Conservation (phyloP, 2,329 filamentous ascomycete species). For the Herpotrichia juniperi region DNA sequence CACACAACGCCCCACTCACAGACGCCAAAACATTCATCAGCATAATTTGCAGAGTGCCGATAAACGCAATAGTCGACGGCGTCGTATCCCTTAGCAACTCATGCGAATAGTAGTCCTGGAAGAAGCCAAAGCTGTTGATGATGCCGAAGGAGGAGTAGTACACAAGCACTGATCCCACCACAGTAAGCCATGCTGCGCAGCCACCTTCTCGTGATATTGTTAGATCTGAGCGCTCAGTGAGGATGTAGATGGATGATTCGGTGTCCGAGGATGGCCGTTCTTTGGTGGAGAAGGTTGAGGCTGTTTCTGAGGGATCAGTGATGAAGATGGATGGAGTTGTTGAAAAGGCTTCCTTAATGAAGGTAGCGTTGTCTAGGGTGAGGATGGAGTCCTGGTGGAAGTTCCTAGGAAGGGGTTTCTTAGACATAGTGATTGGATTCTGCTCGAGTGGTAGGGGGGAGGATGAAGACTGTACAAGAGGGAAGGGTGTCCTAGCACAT, state of each 20-base stretch:
- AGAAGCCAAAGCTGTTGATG: slow-evolving; percentile 52
- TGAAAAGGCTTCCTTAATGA: too few species aligned
- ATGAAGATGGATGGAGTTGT: neutral
- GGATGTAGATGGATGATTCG: neutral
- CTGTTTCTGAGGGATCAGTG: too few species aligned
- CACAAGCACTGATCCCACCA: slow-evolving; percentile 43
- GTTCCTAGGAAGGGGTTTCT: neutral
- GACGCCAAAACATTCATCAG: slow-evolving; percentile 61
- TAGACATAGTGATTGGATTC: neutral
- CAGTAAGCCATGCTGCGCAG: slow-evolving; percentile 40
- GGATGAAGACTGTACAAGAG: neutral
- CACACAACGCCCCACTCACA: slow-evolving; percentile 67
- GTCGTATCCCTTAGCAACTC: slow-evolving; percentile 40
- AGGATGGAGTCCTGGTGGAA: neutral
- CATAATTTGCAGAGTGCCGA: slow-evolving; percentile 50
- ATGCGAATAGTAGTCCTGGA: slow-evolving; percentile 51
- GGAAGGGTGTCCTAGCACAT: neutral
- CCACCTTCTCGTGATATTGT: slow-evolving; percentile 32
- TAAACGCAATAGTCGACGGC: slow-evolving; percentile 49
- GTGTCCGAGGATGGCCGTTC: neutral
- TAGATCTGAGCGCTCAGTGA: neutral
- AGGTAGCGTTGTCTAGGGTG: neutral
- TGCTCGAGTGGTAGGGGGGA: neutral
- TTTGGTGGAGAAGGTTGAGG: neutral
- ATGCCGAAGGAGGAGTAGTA: slow-evolving; percentile 49